Percentiles rank a stretch among this genome's conserved stretches.
Conservation (phyloP, 768 basidiomycete genomes). For the Amanita thiersii region DNA sequence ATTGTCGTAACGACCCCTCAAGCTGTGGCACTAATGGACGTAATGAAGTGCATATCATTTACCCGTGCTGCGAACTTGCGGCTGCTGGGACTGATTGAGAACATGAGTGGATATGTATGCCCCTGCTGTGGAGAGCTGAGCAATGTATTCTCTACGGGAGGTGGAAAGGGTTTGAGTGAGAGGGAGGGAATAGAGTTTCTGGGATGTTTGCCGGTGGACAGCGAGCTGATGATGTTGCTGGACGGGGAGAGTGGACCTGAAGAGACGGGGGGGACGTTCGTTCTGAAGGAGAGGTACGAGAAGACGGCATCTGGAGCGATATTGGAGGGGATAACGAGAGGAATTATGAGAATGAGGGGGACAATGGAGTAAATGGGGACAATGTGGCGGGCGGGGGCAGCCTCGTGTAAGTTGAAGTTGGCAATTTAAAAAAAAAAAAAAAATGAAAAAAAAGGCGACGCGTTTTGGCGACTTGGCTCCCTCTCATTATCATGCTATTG, state of each 20-base stretch:
- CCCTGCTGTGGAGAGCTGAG: constrained; percentile 95
- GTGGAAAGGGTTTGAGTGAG: constrained; percentile 82
- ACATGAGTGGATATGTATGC: constrained; percentile 98
- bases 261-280: constrained; percentile 28
- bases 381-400: too few species aligned
- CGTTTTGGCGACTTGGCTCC: constrained; percentile 8
- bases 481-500: constrained; percentile 8
- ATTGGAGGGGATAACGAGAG: constrained; percentile 49
- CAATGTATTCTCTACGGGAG: constrained; percentile 91
- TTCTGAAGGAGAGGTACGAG: constrained; percentile 52
- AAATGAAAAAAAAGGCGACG: not conserved
- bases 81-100: constrained; percentile 89
- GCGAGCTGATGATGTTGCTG: constrained; percentile 78
- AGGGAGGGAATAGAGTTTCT: constrained; percentile 70
- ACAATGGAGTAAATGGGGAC: not conserved
- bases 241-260: constrained; percentile 48
- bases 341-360: constrained; percentile 11
- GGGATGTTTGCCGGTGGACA: constrained; percentile 89
- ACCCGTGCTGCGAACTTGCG: constrained; percentile 81
- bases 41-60: constrained; percentile 94
- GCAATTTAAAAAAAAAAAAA: too few species aligned
- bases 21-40: constrained; percentile 91
- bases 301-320: constrained; percentile 62
- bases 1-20: constrained; percentile 97
- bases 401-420: too few species aligned